These are phyloP conservation scores for Phialocephala sp. DNA, from an alignment of 2,329 filamentous ascomycete species.

Conservation along the genomic window DNA sequence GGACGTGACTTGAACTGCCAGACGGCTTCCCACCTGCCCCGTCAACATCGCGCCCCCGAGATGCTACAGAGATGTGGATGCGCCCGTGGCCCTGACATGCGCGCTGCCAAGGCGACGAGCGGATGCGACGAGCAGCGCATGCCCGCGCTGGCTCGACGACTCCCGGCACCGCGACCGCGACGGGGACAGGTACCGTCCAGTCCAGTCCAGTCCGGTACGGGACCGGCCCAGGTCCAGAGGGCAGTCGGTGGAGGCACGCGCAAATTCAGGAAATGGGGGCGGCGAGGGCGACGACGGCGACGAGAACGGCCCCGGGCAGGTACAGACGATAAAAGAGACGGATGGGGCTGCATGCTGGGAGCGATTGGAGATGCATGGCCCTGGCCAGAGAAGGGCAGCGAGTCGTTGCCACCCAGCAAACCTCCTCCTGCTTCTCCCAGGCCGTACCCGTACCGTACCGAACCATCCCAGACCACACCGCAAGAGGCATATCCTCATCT, in stretches of 20 bases:
- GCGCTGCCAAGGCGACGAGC: too few relatives aligned
- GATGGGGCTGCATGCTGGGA: neutral
- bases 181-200: neutral
- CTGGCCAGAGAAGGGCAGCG: neutral
- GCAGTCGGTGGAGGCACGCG: neutral
- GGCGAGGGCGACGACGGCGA: too few relatives aligned
- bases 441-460: too few relatives aligned
- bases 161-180: too few relatives aligned
- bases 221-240: too few relatives aligned
- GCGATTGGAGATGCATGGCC: neutral
- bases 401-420: neutral
- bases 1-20: too few relatives aligned
- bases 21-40: neutral
- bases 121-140: neutral
- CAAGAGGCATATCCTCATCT: neutral
- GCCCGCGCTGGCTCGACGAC: neutral
- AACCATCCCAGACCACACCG: neutral
- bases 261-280: neutral
- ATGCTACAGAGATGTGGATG: neutral
- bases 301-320: neutral
- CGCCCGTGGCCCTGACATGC: too few relatives aligned
- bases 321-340: neutral
- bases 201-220: too few relatives aligned
- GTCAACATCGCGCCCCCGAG: slow-evolving; percentile 1
- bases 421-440: neutral